A percentile compares a stretch with the other conserved stretches of the same genome.
Conservation (phyloP, 1,284 basidiomycete species). For the Boletellus deceptivus region DNA sequence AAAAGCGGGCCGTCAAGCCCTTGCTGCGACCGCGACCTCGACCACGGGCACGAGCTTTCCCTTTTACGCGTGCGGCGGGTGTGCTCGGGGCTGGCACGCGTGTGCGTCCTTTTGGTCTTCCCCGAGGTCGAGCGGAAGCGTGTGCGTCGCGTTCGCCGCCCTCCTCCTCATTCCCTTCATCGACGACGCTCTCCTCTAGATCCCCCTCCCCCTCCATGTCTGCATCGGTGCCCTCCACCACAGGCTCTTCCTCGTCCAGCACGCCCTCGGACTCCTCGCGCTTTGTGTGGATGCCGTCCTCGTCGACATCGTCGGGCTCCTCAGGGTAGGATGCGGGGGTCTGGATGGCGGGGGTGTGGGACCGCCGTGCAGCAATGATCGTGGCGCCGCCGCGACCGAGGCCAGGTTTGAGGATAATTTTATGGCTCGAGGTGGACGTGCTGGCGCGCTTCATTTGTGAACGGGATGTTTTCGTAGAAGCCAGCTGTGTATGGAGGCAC, state of each 20-base stretch:
- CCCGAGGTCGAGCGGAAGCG: slow-evolving; percentile 26
- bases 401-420: slow-evolving; percentile 55
- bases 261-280: slow-evolving; percentile 35
- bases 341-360: slow-evolving; percentile 25
- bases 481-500: no score
- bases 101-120: slow-evolving; percentile 35
- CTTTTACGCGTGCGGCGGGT: slow-evolving; percentile 35
- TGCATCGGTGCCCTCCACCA: slow-evolving; percentile 32
- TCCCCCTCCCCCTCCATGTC: slow-evolving; percentile 34
- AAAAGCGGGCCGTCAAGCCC: slow-evolving; percentile 44
- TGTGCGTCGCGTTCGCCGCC: slow-evolving; percentile 26
- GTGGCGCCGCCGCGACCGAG: slow-evolving; percentile 32
- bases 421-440: slow-evolving; percentile 29
- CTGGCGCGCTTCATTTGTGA: slow-evolving; percentile 26
- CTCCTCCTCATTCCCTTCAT: slow-evolving; percentile 21
- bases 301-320: slow-evolving; percentile 22
- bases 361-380: slow-evolving; percentile 31
- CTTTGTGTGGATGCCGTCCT: slow-evolving; percentile 29
- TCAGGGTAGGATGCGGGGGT: slow-evolving; percentile 27
- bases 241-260: slow-evolving; percentile 34
- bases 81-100: slow-evolving; percentile 23
- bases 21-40: slow-evolving; percentile 35
- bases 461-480: not conserved
- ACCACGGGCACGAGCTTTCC: slow-evolving; percentile 41
- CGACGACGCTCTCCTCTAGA: slow-evolving; percentile 23